Conservation (phyloP, 2,329 filamentous ascomycete species). For the Fusarium austroafricanum region DNA sequence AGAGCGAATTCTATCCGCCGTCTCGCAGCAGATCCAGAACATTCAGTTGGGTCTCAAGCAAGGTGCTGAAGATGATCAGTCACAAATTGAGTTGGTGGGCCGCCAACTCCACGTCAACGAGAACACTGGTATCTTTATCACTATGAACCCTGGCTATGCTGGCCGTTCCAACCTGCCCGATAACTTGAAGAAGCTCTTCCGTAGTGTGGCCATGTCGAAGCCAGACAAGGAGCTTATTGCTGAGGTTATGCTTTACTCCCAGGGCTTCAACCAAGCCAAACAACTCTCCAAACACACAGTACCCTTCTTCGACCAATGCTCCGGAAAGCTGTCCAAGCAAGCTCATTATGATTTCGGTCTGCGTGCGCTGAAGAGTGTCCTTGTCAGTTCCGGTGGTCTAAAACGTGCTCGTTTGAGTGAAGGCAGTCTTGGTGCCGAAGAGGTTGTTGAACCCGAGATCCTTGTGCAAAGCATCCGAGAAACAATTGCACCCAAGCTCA, state of each 20-base stretch:
- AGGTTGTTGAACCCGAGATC: conserved; percentile 91
- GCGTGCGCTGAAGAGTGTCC: conserved; percentile 96
- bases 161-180: conserved; percentile 97
- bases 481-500: conserved; percentile 97
- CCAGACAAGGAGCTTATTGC: conserved; percentile 99
- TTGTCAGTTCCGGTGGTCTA: conserved; percentile 95
- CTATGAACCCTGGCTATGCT: conserved; percentile 99
- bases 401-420: conserved; percentile 82
- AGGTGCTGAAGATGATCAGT: conserved; percentile 80
- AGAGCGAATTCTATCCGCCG: conserved; percentile 95
- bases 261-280: conserved; percentile 98
- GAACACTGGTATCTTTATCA: conserved; percentile 99
- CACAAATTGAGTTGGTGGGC: conserved; percentile 94
- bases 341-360: conserved; percentile 99
- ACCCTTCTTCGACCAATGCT: conserved; percentile 96
- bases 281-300: conserved; percentile 93
- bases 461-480: conserved; percentile 98
- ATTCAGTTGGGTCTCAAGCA: conserved; percentile 96
- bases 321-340: conserved; percentile 86
- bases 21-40: conserved; percentile 99
- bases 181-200: conserved; percentile 99
- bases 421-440: conserved; percentile 71
- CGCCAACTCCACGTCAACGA: conserved; percentile 89
- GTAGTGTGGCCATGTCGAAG: conserved; percentile 99
- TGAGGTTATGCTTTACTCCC: conserved; percentile 99